Percentiles rank a stretch among this genome's conserved stretches.
phyloP scores from a whole-genome alignment of 129 eudicot species.

The Chrysanthemum seticuspe region DNA sequence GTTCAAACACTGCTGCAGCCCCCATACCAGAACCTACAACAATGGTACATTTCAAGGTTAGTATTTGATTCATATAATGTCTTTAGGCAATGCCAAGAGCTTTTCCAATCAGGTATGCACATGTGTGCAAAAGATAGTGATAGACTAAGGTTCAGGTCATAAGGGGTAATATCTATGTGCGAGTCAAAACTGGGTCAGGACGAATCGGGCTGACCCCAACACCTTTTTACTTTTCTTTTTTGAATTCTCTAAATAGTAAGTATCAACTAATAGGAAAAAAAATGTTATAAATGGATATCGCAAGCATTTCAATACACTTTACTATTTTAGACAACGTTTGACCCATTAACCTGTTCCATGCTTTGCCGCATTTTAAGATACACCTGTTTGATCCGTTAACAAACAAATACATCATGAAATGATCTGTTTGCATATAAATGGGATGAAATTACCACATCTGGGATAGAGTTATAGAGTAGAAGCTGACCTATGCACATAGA shows the following conservation, averaged over 20 bases:
- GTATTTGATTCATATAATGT: not conserved
- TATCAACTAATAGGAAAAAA: too few species aligned
- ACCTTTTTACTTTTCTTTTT: not conserved
- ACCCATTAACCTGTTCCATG: too few species aligned
- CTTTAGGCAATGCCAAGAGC: not conserved
- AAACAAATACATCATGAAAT: not conserved
- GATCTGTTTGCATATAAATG: not conserved
- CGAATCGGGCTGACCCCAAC: too few species aligned
- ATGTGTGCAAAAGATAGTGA: too few species aligned
- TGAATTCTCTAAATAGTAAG: too few species aligned
- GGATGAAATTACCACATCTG: not conserved
- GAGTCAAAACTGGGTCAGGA: too few species aligned
- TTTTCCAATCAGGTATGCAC: not conserved
- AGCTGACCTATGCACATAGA: conserved; percentile 72
- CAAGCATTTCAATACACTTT: too few species aligned
- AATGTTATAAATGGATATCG: too few species aligned
- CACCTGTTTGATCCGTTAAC: not conserved
- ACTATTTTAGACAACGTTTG: too few species aligned
- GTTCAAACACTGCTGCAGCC: conserved; percentile 76
- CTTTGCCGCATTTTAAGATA: too few species aligned
- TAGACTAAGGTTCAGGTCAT: too few species aligned
- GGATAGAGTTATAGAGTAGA: conserved; percentile 14
- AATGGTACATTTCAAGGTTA: not conserved
- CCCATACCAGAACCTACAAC: conserved; percentile 75
- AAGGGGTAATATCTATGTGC: too few species aligned